Conservation (phyloP, 148 eudicot species). For the Tetragonia tetragonoides region DNA sequence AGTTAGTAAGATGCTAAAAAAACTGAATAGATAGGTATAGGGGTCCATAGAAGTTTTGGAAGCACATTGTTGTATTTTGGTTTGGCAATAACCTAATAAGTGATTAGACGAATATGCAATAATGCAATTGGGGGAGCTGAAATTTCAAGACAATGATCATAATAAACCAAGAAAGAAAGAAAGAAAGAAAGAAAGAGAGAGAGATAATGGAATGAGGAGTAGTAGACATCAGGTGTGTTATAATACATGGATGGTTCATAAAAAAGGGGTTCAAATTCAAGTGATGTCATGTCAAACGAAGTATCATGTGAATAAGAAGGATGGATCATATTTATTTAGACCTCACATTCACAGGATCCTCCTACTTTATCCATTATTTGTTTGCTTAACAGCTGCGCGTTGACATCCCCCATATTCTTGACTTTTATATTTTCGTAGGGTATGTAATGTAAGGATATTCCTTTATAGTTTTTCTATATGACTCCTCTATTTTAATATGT, state of each 20-base stretch:
- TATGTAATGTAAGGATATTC: too few relatives aligned
- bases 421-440: too few relatives aligned
- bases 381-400: slow-evolving; percentile 9
- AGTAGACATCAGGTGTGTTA: slow-evolving; percentile 16
- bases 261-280: neutral
- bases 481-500: too few relatives aligned
- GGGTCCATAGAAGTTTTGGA: slow-evolving; percentile 19
- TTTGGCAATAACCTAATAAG: neutral
- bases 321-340: neutral
- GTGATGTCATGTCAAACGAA: slow-evolving; percentile 35
- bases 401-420: slow-evolving; percentile 1
- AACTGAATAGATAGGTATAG: slow-evolving; percentile 8
- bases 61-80: slow-evolving; percentile 22
- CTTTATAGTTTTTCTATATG: too few relatives aligned
- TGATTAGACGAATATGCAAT: slow-evolving; percentile 23
- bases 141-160: slow-evolving; percentile 21
- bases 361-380: neutral
- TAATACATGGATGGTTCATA: neutral
- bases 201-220: neutral
- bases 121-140: slow-evolving; percentile 14
- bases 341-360: slow-evolving; percentile 12
- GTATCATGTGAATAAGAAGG: slow-evolving; percentile 26
- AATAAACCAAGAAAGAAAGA: slow-evolving; percentile 10
- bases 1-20: neutral
- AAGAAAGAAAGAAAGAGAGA: neutral